phyloP scores from a whole-genome alignment of 176 grass and related monocot genomes.

The Pontederia crassipes region DNA sequence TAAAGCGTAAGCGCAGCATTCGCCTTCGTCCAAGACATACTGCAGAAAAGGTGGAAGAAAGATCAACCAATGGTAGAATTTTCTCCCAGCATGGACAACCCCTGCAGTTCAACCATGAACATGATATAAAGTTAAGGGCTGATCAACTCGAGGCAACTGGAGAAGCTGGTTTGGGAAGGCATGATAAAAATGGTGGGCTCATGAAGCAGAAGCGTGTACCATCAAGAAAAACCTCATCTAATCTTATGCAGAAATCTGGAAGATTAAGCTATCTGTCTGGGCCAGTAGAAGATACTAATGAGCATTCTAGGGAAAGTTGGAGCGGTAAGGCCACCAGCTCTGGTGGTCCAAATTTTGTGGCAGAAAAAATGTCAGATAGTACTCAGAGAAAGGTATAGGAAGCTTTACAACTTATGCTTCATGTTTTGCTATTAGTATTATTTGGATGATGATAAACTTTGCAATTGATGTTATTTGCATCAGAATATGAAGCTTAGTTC shows the following conservation, averaged over 20 bases:
- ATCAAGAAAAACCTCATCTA: slow-evolving; percentile 46
- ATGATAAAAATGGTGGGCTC: slow-evolving; percentile 20
- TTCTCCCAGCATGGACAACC: slow-evolving; percentile 14
- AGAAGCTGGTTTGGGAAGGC: slow-evolving; percentile 35
- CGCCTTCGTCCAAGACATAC: slow-evolving; percentile 72
- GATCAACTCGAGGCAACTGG: slow-evolving; percentile 26
- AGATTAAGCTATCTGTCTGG: slow-evolving; percentile 49
- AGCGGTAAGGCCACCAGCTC: slow-evolving; percentile 37
- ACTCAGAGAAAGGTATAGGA: slow-evolving; percentile 81
- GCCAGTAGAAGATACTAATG: slow-evolving; percentile 40
- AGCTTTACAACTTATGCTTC: neutral
- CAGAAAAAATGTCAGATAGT: slow-evolving; percentile 83
- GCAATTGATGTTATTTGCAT: neutral
- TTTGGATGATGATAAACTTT: neutral
- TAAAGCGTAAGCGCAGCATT: slow-evolving; percentile 90
- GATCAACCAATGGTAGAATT: neutral
- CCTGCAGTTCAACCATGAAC: slow-evolving; percentile 32
- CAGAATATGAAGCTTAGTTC: too few relatives aligned
- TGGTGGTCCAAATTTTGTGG: slow-evolving; percentile 23
- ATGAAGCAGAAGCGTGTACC: slow-evolving; percentile 64
- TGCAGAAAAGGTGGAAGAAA: neutral
- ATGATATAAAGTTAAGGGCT: slow-evolving; percentile 33
- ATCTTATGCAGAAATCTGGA: slow-evolving; percentile 33
- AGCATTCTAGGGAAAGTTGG: slow-evolving; percentile 55
- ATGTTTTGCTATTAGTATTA: neutral